phyloP scores from a whole-genome alignment of 306 rosid genomes.

The Begonia peltatifolia region DNA sequence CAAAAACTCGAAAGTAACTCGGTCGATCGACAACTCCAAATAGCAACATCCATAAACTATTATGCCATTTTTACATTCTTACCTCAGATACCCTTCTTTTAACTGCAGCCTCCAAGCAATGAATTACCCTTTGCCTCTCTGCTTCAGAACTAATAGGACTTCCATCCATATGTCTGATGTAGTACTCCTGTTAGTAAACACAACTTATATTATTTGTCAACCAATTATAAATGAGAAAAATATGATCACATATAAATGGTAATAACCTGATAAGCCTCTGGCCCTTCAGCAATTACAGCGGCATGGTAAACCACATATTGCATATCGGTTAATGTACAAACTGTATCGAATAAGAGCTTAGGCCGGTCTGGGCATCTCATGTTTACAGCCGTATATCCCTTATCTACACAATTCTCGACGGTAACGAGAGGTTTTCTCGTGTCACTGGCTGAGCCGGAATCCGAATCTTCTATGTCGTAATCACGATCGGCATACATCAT shows the following conservation, averaged over 20 bases:
- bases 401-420: conserved; percentile 59
- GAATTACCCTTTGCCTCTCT: conserved; percentile 85
- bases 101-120: conserved; percentile 93
- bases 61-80: conserved; percentile 10
- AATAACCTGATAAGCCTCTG: conserved; percentile 83
- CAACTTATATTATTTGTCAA: too few species aligned
- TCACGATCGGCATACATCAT: conserved; percentile 99
- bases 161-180: conserved; percentile 81
- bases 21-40: not conserved
- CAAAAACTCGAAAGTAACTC: not conserved
- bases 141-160: conserved; percentile 78
- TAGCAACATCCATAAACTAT: not conserved
- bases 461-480: conserved; percentile 37
- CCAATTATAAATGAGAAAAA: not conserved
- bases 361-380: conserved; percentile 88
- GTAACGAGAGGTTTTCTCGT: conserved; percentile 47
- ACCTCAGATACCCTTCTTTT: conserved; percentile 84
- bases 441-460: conserved; percentile 35
- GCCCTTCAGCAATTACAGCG: conserved; percentile 79
- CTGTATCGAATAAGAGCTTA: conserved; percentile 66
- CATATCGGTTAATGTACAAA: conserved; percentile 92
- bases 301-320: conserved; percentile 93
- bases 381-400: conserved; percentile 89
- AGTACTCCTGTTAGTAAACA: conserved; percentile 48
- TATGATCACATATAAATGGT: conserved; percentile 5